Percentiles rank a stretch among this genome's conserved stretches.
Conservation (phyloP, 2,329 filamentous ascomycete species). For the Elsinoe australis region DNA sequence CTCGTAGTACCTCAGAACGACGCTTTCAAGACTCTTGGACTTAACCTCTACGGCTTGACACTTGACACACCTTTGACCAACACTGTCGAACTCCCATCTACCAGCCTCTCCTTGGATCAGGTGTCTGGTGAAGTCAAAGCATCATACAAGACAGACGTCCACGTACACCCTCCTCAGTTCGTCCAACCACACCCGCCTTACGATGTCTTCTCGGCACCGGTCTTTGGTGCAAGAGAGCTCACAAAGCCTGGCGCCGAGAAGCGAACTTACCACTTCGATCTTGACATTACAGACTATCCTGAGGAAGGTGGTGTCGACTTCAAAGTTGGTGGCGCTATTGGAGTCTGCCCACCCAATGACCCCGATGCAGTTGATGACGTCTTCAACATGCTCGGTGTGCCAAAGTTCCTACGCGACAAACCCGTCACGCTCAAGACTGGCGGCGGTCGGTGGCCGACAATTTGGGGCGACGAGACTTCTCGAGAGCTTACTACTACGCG, state of each 20-base stretch:
- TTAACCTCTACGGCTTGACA: conserved; percentile 69
- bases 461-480: conserved; percentile 86
- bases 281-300: conserved; percentile 93
- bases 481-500: conserved; percentile 84
- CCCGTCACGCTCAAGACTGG: conserved; percentile 70
- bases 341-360: conserved; percentile 83
- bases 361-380: conserved; percentile 69
- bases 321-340: conserved; percentile 92
- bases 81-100: conserved; percentile 63
- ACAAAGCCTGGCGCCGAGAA: conserved; percentile 88
- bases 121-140: conserved; percentile 40
- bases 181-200: conserved; percentile 94
- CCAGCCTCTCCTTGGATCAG: conserved; percentile 53
- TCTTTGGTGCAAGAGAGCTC: conserved; percentile 77
- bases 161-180: conserved; percentile 69
- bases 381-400: conserved; percentile 72
- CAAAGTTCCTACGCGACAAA: conserved; percentile 75
- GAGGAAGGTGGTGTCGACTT: conserved; percentile 80
- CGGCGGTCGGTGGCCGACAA: conserved; percentile 86
- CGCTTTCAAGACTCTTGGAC: conserved; percentile 69
- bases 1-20: conserved; percentile 65
- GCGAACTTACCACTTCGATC: conserved; percentile 93
- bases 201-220: conserved; percentile 80
- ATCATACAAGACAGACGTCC: conserved; percentile 35
- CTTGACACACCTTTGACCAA: conserved; percentile 62